phyloP scores from a whole-genome alignment of 23 red algal species.

The Gracilaria caudata region DNA sequence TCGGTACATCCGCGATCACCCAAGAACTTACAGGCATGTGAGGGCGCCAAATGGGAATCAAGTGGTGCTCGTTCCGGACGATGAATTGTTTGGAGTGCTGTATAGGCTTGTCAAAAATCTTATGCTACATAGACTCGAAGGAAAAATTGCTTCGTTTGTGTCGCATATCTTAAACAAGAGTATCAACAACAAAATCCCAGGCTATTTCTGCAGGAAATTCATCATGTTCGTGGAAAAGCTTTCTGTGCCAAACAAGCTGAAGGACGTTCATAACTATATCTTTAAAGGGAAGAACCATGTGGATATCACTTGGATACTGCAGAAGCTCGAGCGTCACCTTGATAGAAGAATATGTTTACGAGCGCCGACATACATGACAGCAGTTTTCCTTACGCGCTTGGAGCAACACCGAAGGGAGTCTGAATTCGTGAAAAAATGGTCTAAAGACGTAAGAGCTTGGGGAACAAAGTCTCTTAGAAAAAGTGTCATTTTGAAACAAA shows the following conservation, averaged over 20 bases:
- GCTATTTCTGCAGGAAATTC: slow-evolving; percentile 1
- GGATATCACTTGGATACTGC: background rate
- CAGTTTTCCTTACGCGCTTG: background rate
- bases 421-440: background rate
- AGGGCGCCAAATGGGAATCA: background rate
- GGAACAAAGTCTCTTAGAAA: background rate
- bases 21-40: background rate
- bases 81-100: background rate
- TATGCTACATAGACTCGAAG: background rate
- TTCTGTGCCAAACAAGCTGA: background rate
- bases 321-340: background rate
- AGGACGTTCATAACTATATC: background rate
- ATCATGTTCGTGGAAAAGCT: slow-evolving; percentile 1
- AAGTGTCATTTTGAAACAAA: background rate
- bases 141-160: background rate
- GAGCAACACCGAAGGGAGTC: background rate
- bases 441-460: background rate
- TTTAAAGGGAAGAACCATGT: background rate
- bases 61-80: background rate
- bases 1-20: background rate
- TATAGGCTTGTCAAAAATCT: background rate
- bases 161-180: slow-evolving; percentile 1
- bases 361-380: background rate
- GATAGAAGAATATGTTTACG: background rate
- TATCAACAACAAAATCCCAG: background rate